These are phyloP conservation scores for Scenedesmus sp. DNA, from an alignment of 163 green algal genomes.

Conservation along the genomic window DNA sequence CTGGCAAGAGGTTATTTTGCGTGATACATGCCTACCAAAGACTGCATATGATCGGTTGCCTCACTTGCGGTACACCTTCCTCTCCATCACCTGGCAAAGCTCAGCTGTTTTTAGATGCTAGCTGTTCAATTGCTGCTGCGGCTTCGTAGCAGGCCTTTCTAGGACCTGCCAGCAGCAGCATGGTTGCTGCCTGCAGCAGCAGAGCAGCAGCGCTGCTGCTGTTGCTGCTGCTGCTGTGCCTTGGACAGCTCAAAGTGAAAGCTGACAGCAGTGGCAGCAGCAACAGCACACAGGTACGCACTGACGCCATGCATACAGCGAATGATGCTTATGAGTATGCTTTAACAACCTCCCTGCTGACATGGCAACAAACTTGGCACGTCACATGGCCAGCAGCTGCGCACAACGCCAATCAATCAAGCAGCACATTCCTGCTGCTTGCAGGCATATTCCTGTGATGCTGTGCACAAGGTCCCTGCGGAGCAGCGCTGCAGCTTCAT, in stretches of 20 bases:
- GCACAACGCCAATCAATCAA: neutral
- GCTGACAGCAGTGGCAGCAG: neutral
- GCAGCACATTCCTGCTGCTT: neutral
- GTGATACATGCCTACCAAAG: neutral
- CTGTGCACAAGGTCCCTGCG: slow-evolving; percentile 9
- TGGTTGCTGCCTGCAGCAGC: neutral
- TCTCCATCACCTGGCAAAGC: neutral
- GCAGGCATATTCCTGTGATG: slow-evolving; percentile 47
- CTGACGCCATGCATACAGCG: too few species aligned
- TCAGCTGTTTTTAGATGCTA: neutral
- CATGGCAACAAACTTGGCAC: neutral
- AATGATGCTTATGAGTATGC: neutral
- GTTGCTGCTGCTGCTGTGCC: neutral
- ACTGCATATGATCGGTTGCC: neutral
- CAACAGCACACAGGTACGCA: slow-evolving; percentile 7
- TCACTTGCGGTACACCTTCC: neutral
- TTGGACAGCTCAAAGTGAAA: neutral
- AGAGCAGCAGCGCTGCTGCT: neutral
- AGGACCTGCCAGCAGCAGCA: neutral
- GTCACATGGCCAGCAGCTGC: neutral
- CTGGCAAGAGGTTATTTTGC: too few species aligned
- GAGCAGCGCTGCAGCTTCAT: slow-evolving; percentile 44
- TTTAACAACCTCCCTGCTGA: neutral
- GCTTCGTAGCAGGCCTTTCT: neutral
- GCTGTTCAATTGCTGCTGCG: neutral